Evolutionary conservation across 2,329 filamentous ascomycete species (phyloP).

Genomic region (Monosporascus sp.): DNA sequence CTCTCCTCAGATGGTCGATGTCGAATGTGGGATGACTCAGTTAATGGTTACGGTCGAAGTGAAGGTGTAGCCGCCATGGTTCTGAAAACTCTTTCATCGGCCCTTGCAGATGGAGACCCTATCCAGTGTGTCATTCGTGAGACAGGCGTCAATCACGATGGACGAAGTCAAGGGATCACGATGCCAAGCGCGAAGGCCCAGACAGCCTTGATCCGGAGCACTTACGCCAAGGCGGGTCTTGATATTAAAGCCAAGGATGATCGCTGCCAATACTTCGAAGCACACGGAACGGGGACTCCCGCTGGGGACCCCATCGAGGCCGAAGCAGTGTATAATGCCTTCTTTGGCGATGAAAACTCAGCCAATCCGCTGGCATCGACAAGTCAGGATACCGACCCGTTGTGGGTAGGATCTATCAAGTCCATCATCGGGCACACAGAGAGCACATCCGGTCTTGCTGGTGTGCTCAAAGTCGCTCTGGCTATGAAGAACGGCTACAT

Average conservation of each 20-base stretch:
- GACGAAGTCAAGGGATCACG: slow-evolving; percentile 34
- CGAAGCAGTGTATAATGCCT: not conserved
- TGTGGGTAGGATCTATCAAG: no score
- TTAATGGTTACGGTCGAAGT: slow-evolving; percentile 1
- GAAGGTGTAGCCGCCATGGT: slow-evolving; percentile 24
- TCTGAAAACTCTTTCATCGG: slow-evolving; percentile 36
- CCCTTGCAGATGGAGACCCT: slow-evolving; percentile 23
- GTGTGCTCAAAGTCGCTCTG: not conserved
- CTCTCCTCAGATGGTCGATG: not conserved
- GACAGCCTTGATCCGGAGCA: not conserved
- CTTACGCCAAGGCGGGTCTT: not conserved
- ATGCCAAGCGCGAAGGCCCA: slow-evolving; percentile 22
- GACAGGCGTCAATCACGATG: slow-evolving; percentile 2
- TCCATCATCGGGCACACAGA: not conserved
- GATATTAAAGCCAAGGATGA: not conserved
- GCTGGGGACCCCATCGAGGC: not conserved
- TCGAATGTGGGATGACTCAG: not conserved
- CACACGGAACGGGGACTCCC: not conserved
- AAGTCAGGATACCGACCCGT: not conserved
- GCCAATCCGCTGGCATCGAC: not conserved
- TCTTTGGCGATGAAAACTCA: not conserved
- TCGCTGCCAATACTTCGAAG: not conserved
- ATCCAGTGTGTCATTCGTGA: slow-evolving; percentile 3
- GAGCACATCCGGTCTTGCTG: not conserved
- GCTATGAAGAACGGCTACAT: slow-evolving; percentile 3